phyloP scores from a whole-genome alignment of 805 yeast genomes.

The Suhomyces emberorum region DNA sequence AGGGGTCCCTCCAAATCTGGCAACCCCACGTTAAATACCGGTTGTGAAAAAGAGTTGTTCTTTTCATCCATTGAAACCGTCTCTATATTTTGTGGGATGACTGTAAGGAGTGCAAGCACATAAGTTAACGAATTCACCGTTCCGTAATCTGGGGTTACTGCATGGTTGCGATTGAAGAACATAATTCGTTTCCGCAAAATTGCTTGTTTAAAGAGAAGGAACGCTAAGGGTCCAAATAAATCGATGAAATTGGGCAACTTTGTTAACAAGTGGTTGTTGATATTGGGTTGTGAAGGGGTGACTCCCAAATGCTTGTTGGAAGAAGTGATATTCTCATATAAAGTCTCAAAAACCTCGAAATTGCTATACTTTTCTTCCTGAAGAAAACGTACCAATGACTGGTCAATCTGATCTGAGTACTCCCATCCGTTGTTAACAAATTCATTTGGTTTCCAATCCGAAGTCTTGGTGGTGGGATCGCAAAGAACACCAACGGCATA shows the following conservation, averaged over 20 bases:
- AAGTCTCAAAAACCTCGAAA: constrained; percentile 15
- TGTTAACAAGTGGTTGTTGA: constrained; percentile 41
- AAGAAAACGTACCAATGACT: constrained; percentile 23
- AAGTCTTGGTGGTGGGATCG: constrained; percentile 32
- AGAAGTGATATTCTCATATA: constrained; percentile 13
- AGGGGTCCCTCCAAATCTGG: constrained; percentile 44
- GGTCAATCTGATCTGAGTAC: constrained; percentile 33
- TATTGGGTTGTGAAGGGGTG: constrained; percentile 15
- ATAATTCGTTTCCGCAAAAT: constrained; percentile 56
- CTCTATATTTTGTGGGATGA: constrained; percentile 56
- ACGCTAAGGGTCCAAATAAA: constrained; percentile 52
- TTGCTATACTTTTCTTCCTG: constrained; percentile 15
- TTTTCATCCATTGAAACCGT: constrained; percentile 13
- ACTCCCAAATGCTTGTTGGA: constrained; percentile 5
- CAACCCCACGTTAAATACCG: constrained; percentile 62
- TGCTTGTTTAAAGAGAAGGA: constrained; percentile 61
- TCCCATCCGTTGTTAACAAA: constrained; percentile 43
- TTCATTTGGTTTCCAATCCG: constrained; percentile 40
- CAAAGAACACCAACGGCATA: constrained; percentile 62
- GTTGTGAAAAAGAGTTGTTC: constrained; percentile 33
- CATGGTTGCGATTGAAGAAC: constrained; percentile 12
- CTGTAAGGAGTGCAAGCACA: constrained; percentile 55
- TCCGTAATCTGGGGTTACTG: constrained; percentile 10
- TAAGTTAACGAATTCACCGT: constrained; percentile 44
- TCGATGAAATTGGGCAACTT: constrained; percentile 32